Conservation (phyloP, 805 yeast species). For the Candida odintsovae region DNA sequence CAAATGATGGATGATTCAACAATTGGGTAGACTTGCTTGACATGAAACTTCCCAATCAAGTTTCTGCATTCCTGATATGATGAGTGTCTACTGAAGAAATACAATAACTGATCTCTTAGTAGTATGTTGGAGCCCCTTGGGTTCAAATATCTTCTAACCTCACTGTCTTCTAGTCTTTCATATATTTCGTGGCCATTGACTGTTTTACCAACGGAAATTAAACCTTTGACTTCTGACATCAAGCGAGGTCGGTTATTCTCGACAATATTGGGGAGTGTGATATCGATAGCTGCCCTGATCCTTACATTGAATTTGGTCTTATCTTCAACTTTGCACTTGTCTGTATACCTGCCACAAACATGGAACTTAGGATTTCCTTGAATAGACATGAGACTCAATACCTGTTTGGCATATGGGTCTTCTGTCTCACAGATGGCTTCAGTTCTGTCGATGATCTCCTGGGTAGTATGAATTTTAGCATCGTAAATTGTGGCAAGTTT, state of each 20-base stretch:
- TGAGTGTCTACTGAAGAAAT: constrained; percentile 42
- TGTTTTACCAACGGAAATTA: constrained; percentile 16
- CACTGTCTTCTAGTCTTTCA: constrained; percentile 11
- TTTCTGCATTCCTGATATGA: constrained; percentile 35
- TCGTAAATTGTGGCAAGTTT: constrained; percentile 25
- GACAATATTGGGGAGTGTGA: constrained; percentile 18
- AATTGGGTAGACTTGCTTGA: constrained; percentile 39
- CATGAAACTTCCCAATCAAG: constrained; percentile 31
- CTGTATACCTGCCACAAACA: constrained; percentile 12
- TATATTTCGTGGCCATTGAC: constrained; percentile 20
- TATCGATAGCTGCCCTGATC: constrained; percentile 33
- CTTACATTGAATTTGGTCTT: constrained; percentile 18
- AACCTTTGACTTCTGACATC: constrained; percentile 13
- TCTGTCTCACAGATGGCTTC: constrained; percentile 7
- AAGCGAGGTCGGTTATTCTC: constrained; percentile 3
- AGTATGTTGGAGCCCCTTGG: constrained; percentile 24
- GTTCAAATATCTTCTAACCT: constrained; percentile 23
- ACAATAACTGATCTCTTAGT: constrained; percentile 31
- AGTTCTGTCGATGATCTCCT: constrained; percentile 20
- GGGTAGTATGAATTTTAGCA: constrained; percentile 27
- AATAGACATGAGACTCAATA: neutral
- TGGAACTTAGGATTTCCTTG: constrained; percentile 8
- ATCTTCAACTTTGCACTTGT: neutral
- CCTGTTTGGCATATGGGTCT: constrained; percentile 1
- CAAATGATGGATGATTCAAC: constrained; percentile 29